These are phyloP conservation scores for Symbiodinium natans DNA, from an alignment of 73 alveolate genomes.

Conservation along the genomic window DNA sequence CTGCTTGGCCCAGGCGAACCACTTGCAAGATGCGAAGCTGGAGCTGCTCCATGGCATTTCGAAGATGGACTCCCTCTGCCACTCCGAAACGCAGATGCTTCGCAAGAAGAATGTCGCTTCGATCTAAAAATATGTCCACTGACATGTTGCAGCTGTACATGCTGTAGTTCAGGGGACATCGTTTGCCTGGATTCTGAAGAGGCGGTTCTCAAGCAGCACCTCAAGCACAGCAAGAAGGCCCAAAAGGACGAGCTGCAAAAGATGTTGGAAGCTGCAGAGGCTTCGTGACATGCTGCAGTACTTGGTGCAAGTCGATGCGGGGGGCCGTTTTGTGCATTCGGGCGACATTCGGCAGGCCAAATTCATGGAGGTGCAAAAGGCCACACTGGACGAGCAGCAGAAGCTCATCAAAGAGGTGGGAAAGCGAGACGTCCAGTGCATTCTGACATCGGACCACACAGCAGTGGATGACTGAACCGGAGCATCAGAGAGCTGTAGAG, in stretches of 20 bases:
- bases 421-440: not conserved
- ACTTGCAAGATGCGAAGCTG: not conserved
- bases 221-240: slow-evolving; percentile 43
- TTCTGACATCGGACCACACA: not conserved
- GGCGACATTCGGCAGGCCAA: not conserved
- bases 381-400: slow-evolving; percentile 19
- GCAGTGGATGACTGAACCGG: too few relatives aligned
- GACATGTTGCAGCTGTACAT: not conserved
- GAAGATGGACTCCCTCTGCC: slow-evolving; percentile 31
- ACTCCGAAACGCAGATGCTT: slow-evolving; percentile 17
- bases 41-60: slow-evolving; percentile 54
- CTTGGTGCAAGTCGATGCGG: not conserved
- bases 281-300: not conserved
- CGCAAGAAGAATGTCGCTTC: slow-evolving; percentile 27
- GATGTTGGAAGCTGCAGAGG: slow-evolving; percentile 37
- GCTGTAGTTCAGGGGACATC: not conserved
- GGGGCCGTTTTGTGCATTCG: not conserved
- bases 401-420: not conserved
- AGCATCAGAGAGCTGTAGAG: too few relatives aligned
- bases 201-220: slow-evolving; percentile 65
- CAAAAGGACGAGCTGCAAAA: slow-evolving; percentile 45
- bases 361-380: slow-evolving; percentile 32
- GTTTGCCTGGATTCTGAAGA: not conserved
- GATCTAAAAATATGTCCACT: not conserved
- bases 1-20: not conserved